Evolutionary conservation across 1,284 basidiomycete genomes (phyloP).

Genomic region (Tetrapyrgos nigripes): DNA sequence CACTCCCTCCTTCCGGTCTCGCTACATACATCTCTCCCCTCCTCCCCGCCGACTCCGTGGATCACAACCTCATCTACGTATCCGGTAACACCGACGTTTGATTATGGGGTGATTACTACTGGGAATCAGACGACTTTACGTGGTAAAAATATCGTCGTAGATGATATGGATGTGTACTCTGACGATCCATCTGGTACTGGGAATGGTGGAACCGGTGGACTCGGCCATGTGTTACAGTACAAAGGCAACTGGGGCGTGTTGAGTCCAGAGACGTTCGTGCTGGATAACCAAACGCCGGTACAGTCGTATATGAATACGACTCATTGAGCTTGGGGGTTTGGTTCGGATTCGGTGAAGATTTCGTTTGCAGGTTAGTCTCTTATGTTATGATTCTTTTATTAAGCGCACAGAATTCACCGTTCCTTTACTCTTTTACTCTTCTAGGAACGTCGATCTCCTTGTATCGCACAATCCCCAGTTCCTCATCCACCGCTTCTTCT

Average conservation of each 20-base stretch:
- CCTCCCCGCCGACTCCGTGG: slow-evolving; percentile 41
- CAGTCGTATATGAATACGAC: slow-evolving; percentile 38
- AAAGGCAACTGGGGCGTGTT: slow-evolving; percentile 38
- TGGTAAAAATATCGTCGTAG: slow-evolving; percentile 41
- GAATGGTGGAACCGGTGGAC: too few species aligned
- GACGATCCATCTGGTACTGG: too few species aligned
- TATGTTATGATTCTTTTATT: slow-evolving; percentile 5
- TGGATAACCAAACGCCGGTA: slow-evolving; percentile 32
- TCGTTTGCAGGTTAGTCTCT: slow-evolving; percentile 39
- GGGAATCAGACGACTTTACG: slow-evolving; percentile 39
- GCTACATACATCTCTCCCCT: slow-evolving; percentile 36
- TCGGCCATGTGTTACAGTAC: slow-evolving; percentile 29
- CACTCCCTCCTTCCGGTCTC: slow-evolving; percentile 31
- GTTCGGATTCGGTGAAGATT: slow-evolving; percentile 39
- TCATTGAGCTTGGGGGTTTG: slow-evolving; percentile 42
- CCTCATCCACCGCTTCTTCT: too few species aligned
- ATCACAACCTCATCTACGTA: slow-evolving; percentile 42
- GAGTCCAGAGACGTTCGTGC: slow-evolving; percentile 21
- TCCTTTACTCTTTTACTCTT: slow-evolving; percentile 8
- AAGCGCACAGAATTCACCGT: too few species aligned
- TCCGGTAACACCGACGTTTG: slow-evolving; percentile 38
- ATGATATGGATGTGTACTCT: slow-evolving; percentile 45
- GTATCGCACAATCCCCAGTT: slow-evolving; percentile 35
- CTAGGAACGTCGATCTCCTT: slow-evolving; percentile 43
- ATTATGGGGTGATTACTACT: slow-evolving; percentile 44